A percentile compares a stretch with the other conserved stretches of the same genome.
phyloP scores from a whole-genome alignment of 441 rosid species.

The Gossypium lobatum region DNA sequence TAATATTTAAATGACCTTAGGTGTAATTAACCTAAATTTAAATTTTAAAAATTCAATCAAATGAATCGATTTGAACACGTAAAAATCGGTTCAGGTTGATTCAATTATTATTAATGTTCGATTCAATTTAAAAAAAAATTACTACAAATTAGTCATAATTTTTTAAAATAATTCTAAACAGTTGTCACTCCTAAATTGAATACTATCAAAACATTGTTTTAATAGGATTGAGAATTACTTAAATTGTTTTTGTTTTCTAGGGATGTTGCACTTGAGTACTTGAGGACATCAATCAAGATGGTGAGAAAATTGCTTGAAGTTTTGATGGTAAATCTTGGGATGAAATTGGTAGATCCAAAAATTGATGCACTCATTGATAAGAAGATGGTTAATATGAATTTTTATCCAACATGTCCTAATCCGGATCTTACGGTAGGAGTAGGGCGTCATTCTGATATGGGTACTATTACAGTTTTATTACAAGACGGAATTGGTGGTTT shows the following conservation, averaged over 20 bases:
- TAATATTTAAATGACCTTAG: too few species aligned
- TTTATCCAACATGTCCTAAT: slow-evolving; percentile 51
- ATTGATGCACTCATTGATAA: slow-evolving; percentile 33
- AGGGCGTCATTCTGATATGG: slow-evolving; percentile 58
- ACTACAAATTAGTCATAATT: too few species aligned
- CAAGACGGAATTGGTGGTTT: slow-evolving; percentile 65
- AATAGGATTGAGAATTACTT: too few species aligned
- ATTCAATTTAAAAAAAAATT: too few species aligned
- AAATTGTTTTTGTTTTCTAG: slow-evolving; percentile 14
- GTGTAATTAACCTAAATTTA: too few species aligned
- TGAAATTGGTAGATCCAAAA: slow-evolving; percentile 26
- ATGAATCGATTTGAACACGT: too few species aligned
- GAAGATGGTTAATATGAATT: slow-evolving; percentile 56
- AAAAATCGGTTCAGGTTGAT: too few species aligned
- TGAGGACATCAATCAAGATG: slow-evolving; percentile 37
- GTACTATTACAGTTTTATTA: slow-evolving; percentile 42
- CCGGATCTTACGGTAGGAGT: slow-evolving; percentile 56
- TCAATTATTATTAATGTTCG: too few species aligned
- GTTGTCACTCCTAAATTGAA: too few species aligned
- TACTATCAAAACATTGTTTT: too few species aligned
- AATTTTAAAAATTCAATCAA: too few species aligned
- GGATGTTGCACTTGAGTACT: slow-evolving; percentile 40
- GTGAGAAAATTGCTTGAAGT: slow-evolving; percentile 32
- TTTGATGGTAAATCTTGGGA: slow-evolving; percentile 39
- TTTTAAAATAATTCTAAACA: too few species aligned